Conservation (phyloP, 75 land plant genomes). For the Picea glauca region DNA sequence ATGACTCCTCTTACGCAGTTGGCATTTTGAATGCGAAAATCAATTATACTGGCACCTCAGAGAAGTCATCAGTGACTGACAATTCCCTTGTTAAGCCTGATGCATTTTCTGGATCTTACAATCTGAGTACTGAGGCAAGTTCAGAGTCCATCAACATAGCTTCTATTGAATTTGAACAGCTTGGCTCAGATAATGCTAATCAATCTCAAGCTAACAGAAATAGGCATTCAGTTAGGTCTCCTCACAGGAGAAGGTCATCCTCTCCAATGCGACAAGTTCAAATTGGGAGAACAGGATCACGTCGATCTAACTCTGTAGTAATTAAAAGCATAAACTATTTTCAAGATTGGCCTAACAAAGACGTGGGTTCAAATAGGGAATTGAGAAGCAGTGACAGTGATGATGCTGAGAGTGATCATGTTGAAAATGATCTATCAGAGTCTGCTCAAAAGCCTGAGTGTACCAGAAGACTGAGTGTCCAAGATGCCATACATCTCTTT, state of each 20-base stretch:
- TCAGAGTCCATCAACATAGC: neutral
- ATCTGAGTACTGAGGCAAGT: neutral
- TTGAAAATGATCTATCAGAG: constrained; percentile 29
- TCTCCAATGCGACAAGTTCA: constrained; percentile 88
- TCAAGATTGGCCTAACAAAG: constrained; percentile 36
- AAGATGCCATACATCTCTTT: constrained; percentile 79
- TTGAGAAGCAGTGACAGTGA: constrained; percentile 23
- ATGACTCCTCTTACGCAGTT: neutral
- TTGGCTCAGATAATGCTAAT: neutral
- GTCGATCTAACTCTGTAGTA: constrained; percentile 16
- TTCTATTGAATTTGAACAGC: constrained; percentile 10
- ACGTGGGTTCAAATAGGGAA: neutral
- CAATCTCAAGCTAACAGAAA: neutral
- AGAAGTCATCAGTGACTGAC: neutral
- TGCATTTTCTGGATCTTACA: neutral
- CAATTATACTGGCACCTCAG: neutral
- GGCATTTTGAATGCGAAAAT: neutral
- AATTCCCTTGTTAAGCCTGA: neutral
- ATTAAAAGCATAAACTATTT: constrained; percentile 33
- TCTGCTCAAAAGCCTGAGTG: constrained; percentile 26
- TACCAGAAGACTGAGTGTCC: constrained; percentile 56
- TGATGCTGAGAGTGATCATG: constrained; percentile 20
- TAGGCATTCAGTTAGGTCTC: neutral
- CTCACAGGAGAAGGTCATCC: constrained; percentile 50
- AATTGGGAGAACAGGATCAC: constrained; percentile 63